phyloP scores from a whole-genome alignment of 2,329 filamentous ascomycete genomes.

The Huntiella abstrusa region DNA sequence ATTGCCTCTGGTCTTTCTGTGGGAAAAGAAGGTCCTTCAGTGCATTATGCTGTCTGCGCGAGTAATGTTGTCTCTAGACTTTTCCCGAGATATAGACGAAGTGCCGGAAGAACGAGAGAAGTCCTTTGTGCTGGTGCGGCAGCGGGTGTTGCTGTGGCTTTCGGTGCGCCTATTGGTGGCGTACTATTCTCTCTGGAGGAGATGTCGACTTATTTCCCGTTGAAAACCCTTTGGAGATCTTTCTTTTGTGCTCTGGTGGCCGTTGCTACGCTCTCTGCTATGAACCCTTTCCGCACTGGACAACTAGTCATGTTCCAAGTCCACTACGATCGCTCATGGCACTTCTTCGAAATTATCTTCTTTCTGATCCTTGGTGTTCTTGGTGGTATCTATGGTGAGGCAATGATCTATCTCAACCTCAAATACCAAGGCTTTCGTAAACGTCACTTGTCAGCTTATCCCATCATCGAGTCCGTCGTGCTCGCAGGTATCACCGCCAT shows the following conservation, averaged over 20 bases:
- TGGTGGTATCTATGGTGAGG: constrained; percentile 83
- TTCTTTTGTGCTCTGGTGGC: constrained; percentile 96
- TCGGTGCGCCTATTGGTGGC: constrained; percentile 91
- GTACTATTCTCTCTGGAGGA: constrained; percentile 95
- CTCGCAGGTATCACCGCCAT: constrained; percentile 70
- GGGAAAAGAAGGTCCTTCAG: constrained; percentile 91
- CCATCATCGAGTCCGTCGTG: constrained; percentile 69
- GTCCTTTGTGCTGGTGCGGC: constrained; percentile 89
- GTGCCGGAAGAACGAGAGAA: constrained; percentile 85
- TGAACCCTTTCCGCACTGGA: constrained; percentile 95
- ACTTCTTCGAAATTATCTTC: constrained; percentile 90
- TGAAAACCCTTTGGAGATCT: constrained; percentile 95
- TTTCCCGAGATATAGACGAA: constrained; percentile 80
- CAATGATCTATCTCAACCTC: constrained; percentile 96
- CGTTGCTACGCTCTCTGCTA: constrained; percentile 75
- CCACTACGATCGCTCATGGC: constrained; percentile 86
- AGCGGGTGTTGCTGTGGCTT: constrained; percentile 87
- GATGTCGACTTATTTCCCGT: constrained; percentile 89
- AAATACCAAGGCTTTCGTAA: constrained; percentile 83
- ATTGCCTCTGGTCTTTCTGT: constrained; percentile 90
- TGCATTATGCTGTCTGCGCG: constrained; percentile 97
- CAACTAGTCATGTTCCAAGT: constrained; percentile 99
- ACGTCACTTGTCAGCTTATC: constrained; percentile 69
- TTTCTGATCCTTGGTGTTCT: constrained; percentile 85
- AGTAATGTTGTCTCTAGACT: constrained; percentile 89